phyloP scores from a whole-genome alignment of 176 grass and related monocot species.

The Aegilops tauschii region DNA sequence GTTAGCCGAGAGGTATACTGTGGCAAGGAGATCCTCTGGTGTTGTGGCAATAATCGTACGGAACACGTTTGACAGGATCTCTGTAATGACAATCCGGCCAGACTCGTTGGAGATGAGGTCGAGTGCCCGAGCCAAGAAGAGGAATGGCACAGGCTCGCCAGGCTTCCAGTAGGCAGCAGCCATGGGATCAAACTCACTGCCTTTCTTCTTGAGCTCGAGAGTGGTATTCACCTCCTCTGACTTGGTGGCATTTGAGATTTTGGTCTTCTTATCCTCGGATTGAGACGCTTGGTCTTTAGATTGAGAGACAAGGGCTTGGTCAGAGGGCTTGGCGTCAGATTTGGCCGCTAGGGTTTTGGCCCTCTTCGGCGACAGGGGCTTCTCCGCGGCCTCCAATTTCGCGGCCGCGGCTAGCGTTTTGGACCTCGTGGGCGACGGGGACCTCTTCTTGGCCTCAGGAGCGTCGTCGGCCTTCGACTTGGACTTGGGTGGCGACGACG shows the following conservation, averaged over 20 bases:
- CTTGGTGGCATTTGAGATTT: constrained; percentile 22
- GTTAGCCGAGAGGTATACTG: constrained; percentile 90
- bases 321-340: constrained; percentile 34
- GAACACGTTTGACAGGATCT: constrained; percentile 91
- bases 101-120: constrained; percentile 93
- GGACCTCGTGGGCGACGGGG: constrained; percentile 35
- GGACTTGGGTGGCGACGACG: constrained; percentile 40
- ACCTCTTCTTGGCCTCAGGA: constrained; percentile 6
- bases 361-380: constrained; percentile 44
- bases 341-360: constrained; percentile 54
- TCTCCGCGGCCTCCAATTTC: constrained; percentile 28
- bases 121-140: constrained; percentile 76
- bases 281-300: constrained; percentile 10
- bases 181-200: constrained; percentile 64
- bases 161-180: constrained; percentile 76
- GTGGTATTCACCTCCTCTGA: constrained; percentile 37
- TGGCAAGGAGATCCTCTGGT: constrained; percentile 74
- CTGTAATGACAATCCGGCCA: constrained; percentile 75
- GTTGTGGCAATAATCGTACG: constrained; percentile 78
- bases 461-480: not conserved
- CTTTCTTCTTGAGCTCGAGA: constrained; percentile 83
- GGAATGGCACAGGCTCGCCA: constrained; percentile 74
- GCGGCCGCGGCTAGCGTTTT: not conserved
- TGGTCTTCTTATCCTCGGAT: constrained; percentile 28
- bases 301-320: constrained; percentile 3